Conservation (phyloP, 177 flowering plant genomes). For the Telopea speciosissima region DNA sequence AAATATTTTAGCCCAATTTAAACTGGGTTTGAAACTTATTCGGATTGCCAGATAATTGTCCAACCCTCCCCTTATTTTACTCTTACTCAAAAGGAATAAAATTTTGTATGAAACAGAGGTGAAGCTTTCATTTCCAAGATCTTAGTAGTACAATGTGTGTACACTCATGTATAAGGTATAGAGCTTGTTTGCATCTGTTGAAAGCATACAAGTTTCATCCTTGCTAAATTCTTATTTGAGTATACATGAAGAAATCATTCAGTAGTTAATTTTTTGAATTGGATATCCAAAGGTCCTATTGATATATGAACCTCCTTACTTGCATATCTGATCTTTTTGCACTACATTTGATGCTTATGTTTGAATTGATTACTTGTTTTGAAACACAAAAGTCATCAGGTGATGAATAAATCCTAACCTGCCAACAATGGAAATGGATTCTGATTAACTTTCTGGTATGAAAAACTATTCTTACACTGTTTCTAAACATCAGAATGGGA, state of each 20-base stretch:
- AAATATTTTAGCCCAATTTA: background rate
- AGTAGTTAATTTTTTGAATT: background rate
- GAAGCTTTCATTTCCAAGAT: background rate
- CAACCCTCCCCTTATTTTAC: too few relatives aligned
- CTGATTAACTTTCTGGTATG: background rate
- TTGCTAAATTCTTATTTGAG: background rate
- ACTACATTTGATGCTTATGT: background rate
- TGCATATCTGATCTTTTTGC: background rate
- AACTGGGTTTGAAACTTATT: too few relatives aligned
- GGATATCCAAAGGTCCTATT: background rate
- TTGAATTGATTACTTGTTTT: background rate
- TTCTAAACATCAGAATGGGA: background rate
- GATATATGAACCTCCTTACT: background rate
- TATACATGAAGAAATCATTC: background rate
- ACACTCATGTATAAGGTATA: background rate
- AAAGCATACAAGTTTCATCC: background rate
- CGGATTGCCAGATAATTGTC: background rate
- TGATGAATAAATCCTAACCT: background rate
- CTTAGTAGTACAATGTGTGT: background rate
- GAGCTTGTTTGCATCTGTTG: background rate
- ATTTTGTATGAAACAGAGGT: background rate
- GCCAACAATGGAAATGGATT: conserved; percentile 1
- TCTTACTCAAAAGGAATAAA: background rate
- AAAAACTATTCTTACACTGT: background rate
- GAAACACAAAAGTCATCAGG: background rate